phyloP scores from a whole-genome alignment of 305 asterid genomes.

The Rubia balearica region DNA sequence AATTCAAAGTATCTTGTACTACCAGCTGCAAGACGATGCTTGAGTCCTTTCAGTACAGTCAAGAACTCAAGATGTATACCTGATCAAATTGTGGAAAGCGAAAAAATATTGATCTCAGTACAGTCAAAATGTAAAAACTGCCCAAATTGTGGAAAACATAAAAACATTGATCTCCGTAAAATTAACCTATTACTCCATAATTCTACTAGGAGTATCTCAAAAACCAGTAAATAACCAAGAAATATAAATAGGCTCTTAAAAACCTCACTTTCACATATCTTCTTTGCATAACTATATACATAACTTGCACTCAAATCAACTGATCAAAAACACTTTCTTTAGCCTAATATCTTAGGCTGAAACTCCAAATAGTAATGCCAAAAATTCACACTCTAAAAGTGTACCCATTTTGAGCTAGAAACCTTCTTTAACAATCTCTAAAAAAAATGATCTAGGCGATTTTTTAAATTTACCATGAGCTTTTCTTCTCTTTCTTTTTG shows the following conservation, averaged over 20 bases:
- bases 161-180: background rate
- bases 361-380: too few species aligned
- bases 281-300: too few species aligned
- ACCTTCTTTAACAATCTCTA: slow-evolving; percentile 18
- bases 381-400: too few species aligned
- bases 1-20: slow-evolving; percentile 18
- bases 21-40: slow-evolving; percentile 98
- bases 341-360: too few species aligned
- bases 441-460: slow-evolving; percentile 58
- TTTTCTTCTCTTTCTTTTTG: slow-evolving; percentile 78
- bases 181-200: slow-evolving; percentile 2
- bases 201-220: background rate
- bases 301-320: too few species aligned
- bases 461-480: slow-evolving; percentile 44
- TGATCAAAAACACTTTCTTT: too few species aligned
- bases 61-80: slow-evolving; percentile 88
- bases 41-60: slow-evolving; percentile 88
- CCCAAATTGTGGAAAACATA: slow-evolving; percentile 22
- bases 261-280: too few species aligned
- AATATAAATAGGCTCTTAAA: too few species aligned
- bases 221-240: slow-evolving; percentile 13
- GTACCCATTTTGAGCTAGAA: too few species aligned
- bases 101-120: background rate
- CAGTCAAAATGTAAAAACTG: slow-evolving; percentile 26
- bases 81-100: slow-evolving; percentile 32